These are phyloP conservation scores for Thalia dealbata DNA, from an alignment of 176 grass and related monocot genomes.

Conservation along the genomic window DNA sequence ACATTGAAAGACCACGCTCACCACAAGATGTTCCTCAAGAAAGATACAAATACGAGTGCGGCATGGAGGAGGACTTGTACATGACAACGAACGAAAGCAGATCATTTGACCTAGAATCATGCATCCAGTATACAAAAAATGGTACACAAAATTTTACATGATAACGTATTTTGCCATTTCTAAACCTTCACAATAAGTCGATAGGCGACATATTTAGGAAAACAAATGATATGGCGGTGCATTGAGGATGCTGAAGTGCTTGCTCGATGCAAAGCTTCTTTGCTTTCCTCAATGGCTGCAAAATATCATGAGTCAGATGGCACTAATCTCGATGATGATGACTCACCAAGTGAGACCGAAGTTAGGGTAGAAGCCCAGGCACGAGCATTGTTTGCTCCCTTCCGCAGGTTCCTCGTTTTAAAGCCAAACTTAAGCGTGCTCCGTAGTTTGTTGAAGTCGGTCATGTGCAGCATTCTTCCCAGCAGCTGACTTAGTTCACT, in stretches of 20 bases:
- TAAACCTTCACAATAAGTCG: too few relatives aligned
- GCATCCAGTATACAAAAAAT: too few relatives aligned
- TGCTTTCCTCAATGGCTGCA: not conserved
- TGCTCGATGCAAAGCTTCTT: not conserved
- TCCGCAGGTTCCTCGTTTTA: slow-evolving; percentile 51
- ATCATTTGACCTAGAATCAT: too few relatives aligned
- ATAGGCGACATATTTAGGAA: not conserved
- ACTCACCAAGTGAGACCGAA: slow-evolving; percentile 77
- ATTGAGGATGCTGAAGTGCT: not conserved
- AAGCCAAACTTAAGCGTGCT: slow-evolving; percentile 56
- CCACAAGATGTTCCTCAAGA: too few relatives aligned
- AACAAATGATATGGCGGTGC: not conserved
- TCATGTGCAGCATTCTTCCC: slow-evolving; percentile 25
- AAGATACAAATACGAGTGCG: too few relatives aligned
- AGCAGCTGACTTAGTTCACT: slow-evolving; percentile 44
- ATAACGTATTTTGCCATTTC: too few relatives aligned
- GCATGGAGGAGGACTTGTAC: too few relatives aligned
- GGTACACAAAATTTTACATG: too few relatives aligned
- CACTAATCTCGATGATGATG: slow-evolving; percentile 22
- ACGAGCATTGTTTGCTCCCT: slow-evolving; percentile 66
- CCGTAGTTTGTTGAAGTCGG: slow-evolving; percentile 55
- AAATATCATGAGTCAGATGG: not conserved
- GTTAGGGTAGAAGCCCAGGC: slow-evolving; percentile 85
- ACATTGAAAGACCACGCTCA: too few relatives aligned
- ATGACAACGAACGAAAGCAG: too few relatives aligned